A percentile compares a stretch with the other conserved stretches of the same genome.
phyloP scores from a whole-genome alignment of 192 early-diverging fungal genomes.

The Podila epigama region DNA sequence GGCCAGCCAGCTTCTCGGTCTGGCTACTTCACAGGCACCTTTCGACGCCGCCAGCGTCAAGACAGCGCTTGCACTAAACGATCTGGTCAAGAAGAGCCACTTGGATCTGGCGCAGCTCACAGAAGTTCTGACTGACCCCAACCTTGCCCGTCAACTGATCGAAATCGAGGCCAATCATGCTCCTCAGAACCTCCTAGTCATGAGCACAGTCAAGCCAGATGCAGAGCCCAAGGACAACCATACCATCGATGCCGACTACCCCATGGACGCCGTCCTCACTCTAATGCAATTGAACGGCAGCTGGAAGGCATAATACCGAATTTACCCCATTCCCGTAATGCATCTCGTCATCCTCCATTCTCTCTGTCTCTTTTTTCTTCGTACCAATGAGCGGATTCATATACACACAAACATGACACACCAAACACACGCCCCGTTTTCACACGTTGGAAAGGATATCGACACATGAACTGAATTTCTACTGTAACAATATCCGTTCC shows the following conservation, averaged over 20 bases:
- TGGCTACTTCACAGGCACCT: constrained; percentile 3
- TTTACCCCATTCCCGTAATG: no score
- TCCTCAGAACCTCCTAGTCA: background rate
- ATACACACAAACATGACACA: background rate
- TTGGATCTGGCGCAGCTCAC: constrained; percentile 28
- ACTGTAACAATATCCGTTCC: background rate
- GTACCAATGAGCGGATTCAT: background rate
- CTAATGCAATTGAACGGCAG: constrained; percentile 50
- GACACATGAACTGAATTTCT: no score
- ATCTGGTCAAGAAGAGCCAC: constrained; percentile 28
- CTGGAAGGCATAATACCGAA: constrained; percentile 15
- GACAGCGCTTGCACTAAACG: constrained; percentile 32
- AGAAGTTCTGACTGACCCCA: constrained; percentile 14
- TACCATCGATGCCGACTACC: constrained; percentile 44
- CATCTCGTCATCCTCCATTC: background rate
- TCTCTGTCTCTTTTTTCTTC: background rate
- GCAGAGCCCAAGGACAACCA: constrained; percentile 23
- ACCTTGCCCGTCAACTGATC: constrained; percentile 15
- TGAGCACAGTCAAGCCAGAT: constrained; percentile 1
- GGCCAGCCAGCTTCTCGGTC: constrained; percentile 13
- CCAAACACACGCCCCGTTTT: no score
- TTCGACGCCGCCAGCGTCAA: constrained; percentile 26
- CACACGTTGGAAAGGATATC: no score
- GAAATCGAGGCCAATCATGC: constrained; percentile 14
- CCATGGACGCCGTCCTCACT: constrained; percentile 50